Percentiles rank a stretch among this genome's conserved stretches.
Conservation (phyloP, 768 basidiomycete species). For the Tricholoma flavovirens region DNA sequence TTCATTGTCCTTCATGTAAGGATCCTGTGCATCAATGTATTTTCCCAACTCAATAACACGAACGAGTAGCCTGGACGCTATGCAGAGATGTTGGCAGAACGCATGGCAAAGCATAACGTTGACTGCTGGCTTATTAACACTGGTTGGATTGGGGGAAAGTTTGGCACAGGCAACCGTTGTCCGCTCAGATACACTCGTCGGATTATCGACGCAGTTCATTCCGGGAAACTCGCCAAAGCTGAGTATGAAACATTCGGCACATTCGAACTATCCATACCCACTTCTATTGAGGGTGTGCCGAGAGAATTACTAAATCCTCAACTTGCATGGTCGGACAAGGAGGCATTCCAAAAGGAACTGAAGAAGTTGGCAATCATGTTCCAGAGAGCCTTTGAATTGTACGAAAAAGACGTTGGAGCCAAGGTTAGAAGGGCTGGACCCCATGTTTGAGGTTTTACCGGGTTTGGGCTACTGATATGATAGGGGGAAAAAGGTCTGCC, state of each 20-base stretch:
- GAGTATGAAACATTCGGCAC: constrained; percentile 80
- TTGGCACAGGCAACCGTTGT: constrained; percentile 89
- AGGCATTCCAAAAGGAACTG: constrained; percentile 84
- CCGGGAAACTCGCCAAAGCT: constrained; percentile 81
- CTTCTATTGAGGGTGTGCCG: constrained; percentile 77
- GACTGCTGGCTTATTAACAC: constrained; percentile 99
- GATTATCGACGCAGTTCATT: constrained; percentile 96
- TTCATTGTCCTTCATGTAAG: constrained; percentile 94
- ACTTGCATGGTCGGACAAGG: constrained; percentile 83
- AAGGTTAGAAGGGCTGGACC: constrained; percentile 85
- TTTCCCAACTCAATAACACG: background rate
- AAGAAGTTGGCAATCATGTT: constrained; percentile 92
- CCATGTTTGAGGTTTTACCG: constrained; percentile 22
- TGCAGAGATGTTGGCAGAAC: constrained; percentile 93
- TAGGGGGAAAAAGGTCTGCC: background rate
- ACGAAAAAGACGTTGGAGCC: constrained; percentile 78
- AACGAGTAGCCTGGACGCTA: constrained; percentile 76
- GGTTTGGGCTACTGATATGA: background rate
- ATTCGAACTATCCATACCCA: constrained; percentile 86
- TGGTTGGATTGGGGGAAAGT: constrained; percentile 94
- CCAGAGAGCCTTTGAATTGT: constrained; percentile 87
- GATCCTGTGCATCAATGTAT: constrained; percentile 7
- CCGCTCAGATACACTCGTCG: constrained; percentile 92
- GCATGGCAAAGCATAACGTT: constrained; percentile 85
- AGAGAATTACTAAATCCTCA: constrained; percentile 85